Percentiles rank a stretch among this genome's conserved stretches.
These are phyloP conservation scores for Lactarius psammicola DNA, from an alignment of 768 basidiomycete species.

Conservation along the genomic window DNA sequence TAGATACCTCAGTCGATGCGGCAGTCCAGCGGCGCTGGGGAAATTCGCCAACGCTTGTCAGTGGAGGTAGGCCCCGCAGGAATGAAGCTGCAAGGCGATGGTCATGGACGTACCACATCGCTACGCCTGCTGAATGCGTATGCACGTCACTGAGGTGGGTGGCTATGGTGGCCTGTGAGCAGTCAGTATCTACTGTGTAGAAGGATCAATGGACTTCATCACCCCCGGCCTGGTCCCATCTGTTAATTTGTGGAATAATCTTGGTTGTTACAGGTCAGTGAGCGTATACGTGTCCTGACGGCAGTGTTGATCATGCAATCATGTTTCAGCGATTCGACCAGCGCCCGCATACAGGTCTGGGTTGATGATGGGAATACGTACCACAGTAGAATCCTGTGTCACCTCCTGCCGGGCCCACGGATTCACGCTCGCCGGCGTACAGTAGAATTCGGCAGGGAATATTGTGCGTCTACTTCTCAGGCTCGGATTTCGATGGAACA, in stretches of 20 bases:
- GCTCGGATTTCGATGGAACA: too few species aligned
- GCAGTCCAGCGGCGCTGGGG: too few species aligned
- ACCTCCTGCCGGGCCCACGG: background rate
- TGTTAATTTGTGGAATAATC: background rate
- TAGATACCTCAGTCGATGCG: too few species aligned
- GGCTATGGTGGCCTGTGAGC: too few species aligned
- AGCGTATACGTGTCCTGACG: background rate
- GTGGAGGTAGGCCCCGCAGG: too few species aligned
- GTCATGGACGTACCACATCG: too few species aligned
- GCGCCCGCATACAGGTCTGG: background rate
- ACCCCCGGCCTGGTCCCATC: background rate
- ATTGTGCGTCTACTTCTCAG: background rate
- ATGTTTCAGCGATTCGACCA: background rate
- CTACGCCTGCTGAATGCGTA: too few species aligned
- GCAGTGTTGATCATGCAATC: background rate
- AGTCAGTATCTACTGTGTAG: conserved; percentile 35
- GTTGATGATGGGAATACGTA: background rate
- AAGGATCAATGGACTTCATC: too few species aligned
- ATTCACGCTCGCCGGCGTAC: background rate
- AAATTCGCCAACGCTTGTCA: too few species aligned
- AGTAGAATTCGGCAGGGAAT: background rate
- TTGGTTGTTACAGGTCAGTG: background rate
- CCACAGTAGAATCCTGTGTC: background rate
- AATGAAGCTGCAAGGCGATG: too few species aligned
- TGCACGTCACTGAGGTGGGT: too few species aligned